Base-by-base conservation (phyloP, 768 basidiomycete genomes). In the Boletellus ananas region DNA sequence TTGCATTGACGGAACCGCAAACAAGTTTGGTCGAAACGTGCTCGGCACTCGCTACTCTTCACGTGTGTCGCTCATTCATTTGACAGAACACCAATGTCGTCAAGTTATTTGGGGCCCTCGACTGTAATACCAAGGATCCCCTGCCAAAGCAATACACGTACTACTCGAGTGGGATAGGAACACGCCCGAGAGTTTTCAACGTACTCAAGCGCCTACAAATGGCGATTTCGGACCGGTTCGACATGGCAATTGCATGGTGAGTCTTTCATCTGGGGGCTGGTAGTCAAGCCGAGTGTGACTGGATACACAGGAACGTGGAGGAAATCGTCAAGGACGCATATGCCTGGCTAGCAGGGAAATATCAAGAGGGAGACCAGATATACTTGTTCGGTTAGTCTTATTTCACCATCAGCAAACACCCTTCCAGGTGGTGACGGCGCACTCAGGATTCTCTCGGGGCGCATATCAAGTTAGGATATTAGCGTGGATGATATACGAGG, bases 371-470 rank as follows among this genome's bases (percentile, higher is more conserved):
- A 10, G 67, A 69, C 35, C 49, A 48, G 11, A 67, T 67, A 42
- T 69, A 51, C 50, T 49, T 69, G 9, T 66, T 67, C 25, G 67
- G 67, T 67, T 39, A 36, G 49, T 49, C 31, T 12, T 29, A 1
- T 9, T 35, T 21, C 7, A 16, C 31, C 12, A 21, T 23, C 27
- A 4, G 4, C 31, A n/a, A 16, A 27, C 17, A 8, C 1, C 21
- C 36, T 38, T 34, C 31, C n/a, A 34, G 23, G 5, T 20, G 14
- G 43, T 31, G 43, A 36, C 23, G 10, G 29, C 14, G 1, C 36
- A 12, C 27, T 20, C 23, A 67, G 66, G 66, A 7, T 77, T 77
- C 51, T 75, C 74, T 29, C 62, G 75, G 34, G 74, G 74, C 3
- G 69, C 70, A 17, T 72, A 71, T 50, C 66, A 70, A 35, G 70